Evolutionary conservation across 148 eudicot species (phyloP).

Genomic region (Vaccinium macrocarpon): DNA sequence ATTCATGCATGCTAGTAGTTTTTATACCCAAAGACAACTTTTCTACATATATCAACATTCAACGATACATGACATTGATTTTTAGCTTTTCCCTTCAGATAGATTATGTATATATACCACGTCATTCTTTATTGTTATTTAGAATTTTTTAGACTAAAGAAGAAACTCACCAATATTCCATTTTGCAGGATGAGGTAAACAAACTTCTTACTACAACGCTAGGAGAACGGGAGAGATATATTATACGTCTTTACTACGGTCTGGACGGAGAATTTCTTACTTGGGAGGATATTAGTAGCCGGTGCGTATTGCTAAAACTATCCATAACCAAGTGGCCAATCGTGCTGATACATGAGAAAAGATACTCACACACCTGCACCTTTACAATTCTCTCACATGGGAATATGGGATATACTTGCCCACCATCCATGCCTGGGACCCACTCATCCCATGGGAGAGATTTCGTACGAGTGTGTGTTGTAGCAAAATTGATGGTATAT

Average conservation of each 20-base stretch:
- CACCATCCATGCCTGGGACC: neutral
- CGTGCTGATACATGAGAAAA: neutral
- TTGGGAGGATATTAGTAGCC: slow-evolving; percentile 97
- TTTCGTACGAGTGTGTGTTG: neutral
- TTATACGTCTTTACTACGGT: slow-evolving; percentile 84
- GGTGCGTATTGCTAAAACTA: slow-evolving; percentile 40
- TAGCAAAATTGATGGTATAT: neutral
- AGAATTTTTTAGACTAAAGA: neutral
- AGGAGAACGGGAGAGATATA: slow-evolving; percentile 69
- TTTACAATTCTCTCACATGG: neutral
- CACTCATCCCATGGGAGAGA: neutral
- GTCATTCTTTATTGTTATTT: neutral
- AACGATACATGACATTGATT: neutral
- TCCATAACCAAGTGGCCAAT: neutral
- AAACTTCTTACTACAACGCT: slow-evolving; percentile 57
- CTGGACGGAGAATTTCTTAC: slow-evolving; percentile 80
- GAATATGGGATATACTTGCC: neutral
- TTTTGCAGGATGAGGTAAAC: slow-evolving; percentile 82
- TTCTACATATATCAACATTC: neutral
- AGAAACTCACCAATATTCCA: slow-evolving; percentile 1
- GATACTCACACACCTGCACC: neutral
- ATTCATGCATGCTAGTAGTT: neutral
- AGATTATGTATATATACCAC: neutral
- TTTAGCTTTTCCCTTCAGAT: neutral
- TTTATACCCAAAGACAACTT: neutral